phyloP scores from a whole-genome alignment of 78 protist genomes.

The Dictyostelium capitatum region DNA sequence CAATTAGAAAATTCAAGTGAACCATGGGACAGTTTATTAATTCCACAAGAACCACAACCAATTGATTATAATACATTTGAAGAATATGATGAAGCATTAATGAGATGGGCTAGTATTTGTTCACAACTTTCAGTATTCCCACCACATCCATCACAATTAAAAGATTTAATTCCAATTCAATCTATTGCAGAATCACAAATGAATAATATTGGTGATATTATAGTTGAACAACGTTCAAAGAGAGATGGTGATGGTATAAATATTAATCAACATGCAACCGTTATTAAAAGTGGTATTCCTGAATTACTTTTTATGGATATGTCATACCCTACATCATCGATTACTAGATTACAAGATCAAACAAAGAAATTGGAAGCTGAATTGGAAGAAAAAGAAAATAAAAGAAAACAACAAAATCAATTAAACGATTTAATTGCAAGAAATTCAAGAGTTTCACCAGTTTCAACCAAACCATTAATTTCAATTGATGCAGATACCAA shows the following conservation, averaged over 20 bases:
- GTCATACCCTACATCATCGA: neutral
- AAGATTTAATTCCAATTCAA: conserved; percentile 69
- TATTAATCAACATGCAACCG: neutral
- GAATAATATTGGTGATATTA: conserved; percentile 7
- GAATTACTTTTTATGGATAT: conserved; percentile 22
- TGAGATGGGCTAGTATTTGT: conserved; percentile 64
- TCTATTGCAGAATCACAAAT: conserved; percentile 36
- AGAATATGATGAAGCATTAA: conserved; percentile 63
- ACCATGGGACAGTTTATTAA: conserved; percentile 59
- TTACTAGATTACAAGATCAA: neutral
- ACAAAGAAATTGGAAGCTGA: neutral
- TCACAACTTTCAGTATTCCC: conserved; percentile 17
- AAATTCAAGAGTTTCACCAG: neutral
- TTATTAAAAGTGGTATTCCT: conserved; percentile 26
- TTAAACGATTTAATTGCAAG: conserved; percentile 3
- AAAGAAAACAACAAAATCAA: conserved; percentile 4
- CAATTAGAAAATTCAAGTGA: conserved; percentile 11
- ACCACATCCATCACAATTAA: conserved; percentile 70
- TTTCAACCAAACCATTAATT: neutral
- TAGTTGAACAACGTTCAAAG: neutral
- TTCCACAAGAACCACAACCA: conserved; percentile 79
- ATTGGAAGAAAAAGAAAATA: neutral
- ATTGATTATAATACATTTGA: conserved; percentile 68
- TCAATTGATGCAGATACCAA: neutral
- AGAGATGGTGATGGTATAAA: neutral